Evolutionary conservation across 2,329 filamentous ascomycete species (phyloP), one percentile per base, ranked within the genome.

Genomic region (Neofusicoccum sp.): DNA sequence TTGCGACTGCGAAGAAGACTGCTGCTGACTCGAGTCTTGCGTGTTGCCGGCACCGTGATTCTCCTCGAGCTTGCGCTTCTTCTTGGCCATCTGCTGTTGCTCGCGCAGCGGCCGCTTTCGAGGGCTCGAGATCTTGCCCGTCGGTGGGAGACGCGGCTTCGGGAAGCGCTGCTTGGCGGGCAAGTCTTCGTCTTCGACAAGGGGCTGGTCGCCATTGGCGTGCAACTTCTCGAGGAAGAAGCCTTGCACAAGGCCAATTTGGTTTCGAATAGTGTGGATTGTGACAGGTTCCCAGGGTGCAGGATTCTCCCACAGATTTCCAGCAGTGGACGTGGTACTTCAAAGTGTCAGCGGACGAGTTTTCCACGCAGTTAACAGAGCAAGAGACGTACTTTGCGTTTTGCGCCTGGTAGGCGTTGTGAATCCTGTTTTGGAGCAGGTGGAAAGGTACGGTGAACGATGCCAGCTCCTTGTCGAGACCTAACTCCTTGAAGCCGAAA

Each of bases 401-500:
- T 71, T 96, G 90, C 67, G 89, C 85, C 74, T 95, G 89, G 74
- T 91, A 93, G 61, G 90, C 89, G 70, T 83, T 93, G 71, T 91
- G 88, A 69, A 99, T 91, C 68, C 93, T 87, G 66, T 91, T 92
- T 72, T 98, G 95, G 30, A 99, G 84, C 20, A 99, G 85, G 77
- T 99, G 95, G 62, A 99, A 82, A 26, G 96, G 95, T 36, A 99
- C 95, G 58, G 90, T 93, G 63, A 98, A 85, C 66, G 89, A 89
- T 33, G 93, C 88, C 63, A 95, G 82, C 72, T 99, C 95, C 67
- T 87, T 89, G 69, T 96, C 92, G 61, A 99, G 83, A 44, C 95
- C 95, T 47, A 99, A 85, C 63, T 96, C 93, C 72, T 92, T 93
- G 84, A 99, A 98, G 30, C 95, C 95, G 70, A 99, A 99, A 84